Evolutionary conservation across 2,329 filamentous ascomycete genomes (phyloP).

Genomic region (Chlorencoelia australis): DNA sequence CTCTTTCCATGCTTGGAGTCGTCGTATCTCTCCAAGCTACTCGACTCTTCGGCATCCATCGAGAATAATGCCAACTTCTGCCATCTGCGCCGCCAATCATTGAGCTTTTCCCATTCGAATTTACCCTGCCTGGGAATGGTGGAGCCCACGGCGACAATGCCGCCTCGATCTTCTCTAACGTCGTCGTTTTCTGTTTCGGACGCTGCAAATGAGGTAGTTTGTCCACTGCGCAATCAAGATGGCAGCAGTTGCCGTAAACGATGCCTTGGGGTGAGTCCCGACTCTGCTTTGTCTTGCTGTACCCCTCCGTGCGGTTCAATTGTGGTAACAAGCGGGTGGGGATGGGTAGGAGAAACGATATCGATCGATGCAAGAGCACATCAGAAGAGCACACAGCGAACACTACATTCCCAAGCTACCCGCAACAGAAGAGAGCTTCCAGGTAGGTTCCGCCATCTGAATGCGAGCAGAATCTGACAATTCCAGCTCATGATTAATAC

Average conservation of each 20-base stretch:
- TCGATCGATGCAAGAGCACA: conserved; percentile 99
- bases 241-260: conserved; percentile 93
- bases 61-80: no score
- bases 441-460: conserved; percentile 69
- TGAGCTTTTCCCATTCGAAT: no score
- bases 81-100: no score
- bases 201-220: conserved; percentile 92
- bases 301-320: conserved; percentile 23
- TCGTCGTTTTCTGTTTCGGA: conserved; percentile 89
- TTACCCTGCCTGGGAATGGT: conserved; percentile 36
- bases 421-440: conserved; percentile 96
- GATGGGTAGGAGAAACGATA: conserved; percentile 74
- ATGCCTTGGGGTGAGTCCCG: conserved; percentile 85
- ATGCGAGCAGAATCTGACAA: no score
- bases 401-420: conserved; percentile 97
- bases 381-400: conserved; percentile 90
- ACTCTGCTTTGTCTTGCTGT: conserved; percentile 22
- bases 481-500: conserved; percentile 9
- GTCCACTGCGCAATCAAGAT: conserved; percentile 91
- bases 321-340: conserved; percentile 26
- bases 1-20: no score
- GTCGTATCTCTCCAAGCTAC: no score
- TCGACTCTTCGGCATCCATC: no score
- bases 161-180: conserved; percentile 76
- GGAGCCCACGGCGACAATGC: conserved; percentile 57